Percentiles rank a stretch among this genome's conserved stretches.
phyloP scores from a whole-genome alignment of 768 basidiomycete species.

The Polyporus arcularius region DNA sequence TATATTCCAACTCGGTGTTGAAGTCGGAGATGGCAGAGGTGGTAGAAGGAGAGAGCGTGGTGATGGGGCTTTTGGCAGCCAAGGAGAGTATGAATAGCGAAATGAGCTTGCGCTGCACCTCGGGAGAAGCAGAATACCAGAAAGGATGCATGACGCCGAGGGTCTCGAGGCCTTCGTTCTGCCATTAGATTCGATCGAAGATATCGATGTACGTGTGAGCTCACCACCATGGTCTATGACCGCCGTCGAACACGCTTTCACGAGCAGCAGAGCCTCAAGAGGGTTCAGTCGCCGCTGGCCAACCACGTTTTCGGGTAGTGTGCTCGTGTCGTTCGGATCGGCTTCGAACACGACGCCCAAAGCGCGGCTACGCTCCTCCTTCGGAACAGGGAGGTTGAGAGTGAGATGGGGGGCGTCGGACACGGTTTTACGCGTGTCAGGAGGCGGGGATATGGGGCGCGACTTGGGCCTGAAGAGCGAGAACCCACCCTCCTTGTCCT shows the following conservation, averaged over 20 bases:
- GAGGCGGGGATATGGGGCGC: conserved; percentile 35
- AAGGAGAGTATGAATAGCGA: conserved; percentile 73
- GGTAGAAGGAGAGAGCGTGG: conserved; percentile 54
- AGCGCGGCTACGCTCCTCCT: conserved; percentile 46
- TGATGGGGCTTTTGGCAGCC: conserved; percentile 44
- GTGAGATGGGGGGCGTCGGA: conserved; percentile 56
- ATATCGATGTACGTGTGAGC: conserved; percentile 18
- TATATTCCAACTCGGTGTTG: conserved; percentile 62
- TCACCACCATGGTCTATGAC: conserved; percentile 62
- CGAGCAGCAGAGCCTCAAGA: conserved; percentile 60
- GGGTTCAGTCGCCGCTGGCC: conserved; percentile 61
- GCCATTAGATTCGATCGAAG: conserved; percentile 7
- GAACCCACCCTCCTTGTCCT: conserved; percentile 43
- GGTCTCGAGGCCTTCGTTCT: conserved; percentile 65
- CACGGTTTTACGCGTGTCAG: conserved; percentile 35
- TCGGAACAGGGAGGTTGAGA: conserved; percentile 57
- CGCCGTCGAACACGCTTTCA: conserved; percentile 67
- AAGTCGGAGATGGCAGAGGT: conserved; percentile 52
- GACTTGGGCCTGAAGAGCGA: conserved; percentile 53
- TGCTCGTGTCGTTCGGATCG: conserved; percentile 48
- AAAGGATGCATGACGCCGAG: conserved; percentile 86
- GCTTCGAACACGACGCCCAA: conserved; percentile 63
- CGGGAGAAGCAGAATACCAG: conserved; percentile 75
- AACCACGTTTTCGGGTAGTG: conserved; percentile 56
- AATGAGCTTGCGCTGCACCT: conserved; percentile 67